Base-by-base conservation (phyloP, 139 green algal species). In the Coccomyxa sp. region DNA sequence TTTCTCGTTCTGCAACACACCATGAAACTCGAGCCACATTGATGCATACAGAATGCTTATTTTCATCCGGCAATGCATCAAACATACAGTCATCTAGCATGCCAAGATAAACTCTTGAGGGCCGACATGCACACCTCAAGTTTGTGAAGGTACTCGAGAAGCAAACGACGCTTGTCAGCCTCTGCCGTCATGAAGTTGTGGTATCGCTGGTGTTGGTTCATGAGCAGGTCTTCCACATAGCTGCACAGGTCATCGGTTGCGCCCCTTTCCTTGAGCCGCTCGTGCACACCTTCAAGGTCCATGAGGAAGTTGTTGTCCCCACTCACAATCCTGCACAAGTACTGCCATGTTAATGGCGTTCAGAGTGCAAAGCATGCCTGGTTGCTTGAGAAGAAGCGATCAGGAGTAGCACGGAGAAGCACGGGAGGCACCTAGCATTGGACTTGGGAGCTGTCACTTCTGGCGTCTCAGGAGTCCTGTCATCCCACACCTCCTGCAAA, bases 1-100 rank as follows among this genome's bases (percentile, higher is more conserved):
- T 63, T 93, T 92, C 74, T 93, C 90, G 71, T 95, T 88, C 86
- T 91, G 80, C 82, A 87, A 25, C 9, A 75, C 74, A 30, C 57
- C 28, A 58, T 13, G 14, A 77, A 15, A 77, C 71, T 4, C 4
- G 66, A 74, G 66, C 10, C 21, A 74, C 66, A 74, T 23, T 3
- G 3, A 30, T 74, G 66, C 9, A 10, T 23, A 74, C 66, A 23
- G 38, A 7, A 51, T 51, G 38, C 38, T 51, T 51, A 9, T 15
- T 25, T 71, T 9, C 18, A 25, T 71, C 63, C 18, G 63, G 21
- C 18, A 71, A 21, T 71, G 63, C 18, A 71, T 28, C 63, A 71
- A 11, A n/a, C n/a, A n/a, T n/a, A n/a, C n/a, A n/a, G n/a, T n/a
- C n/a, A n/a, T 71, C 63, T 4, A 1, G 18, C 21, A 28, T 71